Conservation (phyloP, 441 rosid species). For the Erodium moschatum region DNA sequence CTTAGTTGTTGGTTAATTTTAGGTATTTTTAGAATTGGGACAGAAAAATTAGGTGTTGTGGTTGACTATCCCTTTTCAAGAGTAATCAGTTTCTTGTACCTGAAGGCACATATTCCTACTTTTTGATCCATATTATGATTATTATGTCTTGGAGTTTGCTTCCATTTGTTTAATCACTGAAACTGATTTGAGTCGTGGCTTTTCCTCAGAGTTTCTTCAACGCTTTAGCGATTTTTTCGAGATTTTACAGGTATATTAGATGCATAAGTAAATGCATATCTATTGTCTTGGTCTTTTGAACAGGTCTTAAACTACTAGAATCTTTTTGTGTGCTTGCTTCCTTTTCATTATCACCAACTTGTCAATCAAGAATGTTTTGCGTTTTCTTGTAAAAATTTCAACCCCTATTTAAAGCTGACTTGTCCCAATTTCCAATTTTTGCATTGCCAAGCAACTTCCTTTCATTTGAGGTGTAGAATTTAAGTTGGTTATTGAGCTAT, state of each 20-base stretch:
- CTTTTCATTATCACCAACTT: neutral
- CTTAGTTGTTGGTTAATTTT: neutral
- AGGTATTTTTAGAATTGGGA: neutral
- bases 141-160: neutral
- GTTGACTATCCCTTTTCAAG: neutral
- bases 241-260: neutral
- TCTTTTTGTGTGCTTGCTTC: neutral
- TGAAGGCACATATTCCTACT: neutral
- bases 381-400: neutral
- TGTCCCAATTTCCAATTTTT: neutral
- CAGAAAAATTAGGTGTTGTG: neutral
- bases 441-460: neutral
- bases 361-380: neutral
- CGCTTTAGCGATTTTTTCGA: neutral
- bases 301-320: neutral
- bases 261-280: neutral
- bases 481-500: neutral
- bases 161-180: neutral
- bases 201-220: neutral
- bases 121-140: neutral
- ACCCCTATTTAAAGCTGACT: neutral
- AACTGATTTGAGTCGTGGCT: neutral
- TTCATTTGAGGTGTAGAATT: neutral
- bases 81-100: neutral
- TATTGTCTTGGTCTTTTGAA: slow-evolving; percentile 5